These are phyloP conservation scores for Emergomyces orientalis DNA, from an alignment of 2,329 filamentous ascomycete species.

Conservation along the genomic window DNA sequence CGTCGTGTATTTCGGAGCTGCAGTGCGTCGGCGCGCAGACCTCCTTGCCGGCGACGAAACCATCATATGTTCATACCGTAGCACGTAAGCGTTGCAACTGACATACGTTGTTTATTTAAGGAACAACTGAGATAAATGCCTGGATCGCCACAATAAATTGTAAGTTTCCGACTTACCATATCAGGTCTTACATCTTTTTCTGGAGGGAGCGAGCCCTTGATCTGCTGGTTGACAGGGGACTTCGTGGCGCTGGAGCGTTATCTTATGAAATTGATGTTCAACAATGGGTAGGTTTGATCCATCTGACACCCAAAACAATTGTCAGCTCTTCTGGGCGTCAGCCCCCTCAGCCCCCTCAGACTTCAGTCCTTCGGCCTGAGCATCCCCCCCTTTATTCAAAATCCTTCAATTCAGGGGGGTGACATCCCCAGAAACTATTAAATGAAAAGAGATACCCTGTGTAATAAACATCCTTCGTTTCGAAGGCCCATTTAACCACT, in stretches of 20 bases:
- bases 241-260: background rate
- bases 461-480: background rate
- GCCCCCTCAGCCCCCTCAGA: background rate
- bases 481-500: background rate
- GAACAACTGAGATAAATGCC: background rate
- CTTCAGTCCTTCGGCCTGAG: background rate
- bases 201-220: background rate
- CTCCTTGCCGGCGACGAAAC: conserved; percentile 22
- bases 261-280: background rate
- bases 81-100: background rate
- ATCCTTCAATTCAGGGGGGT: background rate
- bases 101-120: background rate
- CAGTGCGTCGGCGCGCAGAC: conserved; percentile 26
- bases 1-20: conserved; percentile 26
- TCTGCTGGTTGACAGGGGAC: background rate
- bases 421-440: background rate
- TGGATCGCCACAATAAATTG: background rate
- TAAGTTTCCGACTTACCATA: background rate
- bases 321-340: background rate
- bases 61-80: conserved; percentile 8
- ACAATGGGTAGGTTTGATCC: background rate
- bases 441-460: background rate
- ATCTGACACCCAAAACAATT: background rate
- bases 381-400: background rate
- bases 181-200: background rate